These are phyloP conservation scores for Gonapodya prolifera DNA, from an alignment of 192 early-diverging fungal species.

Conservation along the genomic window DNA sequence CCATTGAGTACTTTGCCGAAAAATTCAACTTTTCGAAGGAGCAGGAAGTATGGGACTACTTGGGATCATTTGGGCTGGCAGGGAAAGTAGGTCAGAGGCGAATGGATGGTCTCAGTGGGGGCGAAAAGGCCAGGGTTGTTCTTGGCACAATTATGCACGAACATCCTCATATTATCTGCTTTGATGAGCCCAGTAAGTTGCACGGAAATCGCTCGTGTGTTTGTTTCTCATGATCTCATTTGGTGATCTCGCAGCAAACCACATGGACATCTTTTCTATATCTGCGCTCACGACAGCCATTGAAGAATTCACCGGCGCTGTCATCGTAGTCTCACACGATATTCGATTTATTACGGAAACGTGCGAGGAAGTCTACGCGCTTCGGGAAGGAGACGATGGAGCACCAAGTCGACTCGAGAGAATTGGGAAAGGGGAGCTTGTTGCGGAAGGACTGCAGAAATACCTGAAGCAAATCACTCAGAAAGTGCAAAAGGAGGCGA, in stretches of 20 bases:
- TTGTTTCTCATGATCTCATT: no score
- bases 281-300: conserved; percentile 59
- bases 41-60: conserved; percentile 50
- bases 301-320: conserved; percentile 54
- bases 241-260: not conserved
- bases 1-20: conserved; percentile 32
- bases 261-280: conserved; percentile 52
- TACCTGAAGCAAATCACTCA: not conserved
- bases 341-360: conserved; percentile 64
- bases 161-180: conserved; percentile 52
- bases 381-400: not conserved
- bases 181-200: conserved; percentile 41
- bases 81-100: conserved; percentile 45
- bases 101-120: conserved; percentile 60
- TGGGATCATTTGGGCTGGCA: conserved; percentile 65
- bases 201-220: no score
- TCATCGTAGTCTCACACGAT: conserved; percentile 80
- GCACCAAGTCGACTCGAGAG: not conserved
- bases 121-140: conserved; percentile 67
- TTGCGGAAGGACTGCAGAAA: not conserved
- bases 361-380: conserved; percentile 23
- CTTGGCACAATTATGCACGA: conserved; percentile 51
- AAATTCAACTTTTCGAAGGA: conserved; percentile 24
- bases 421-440: not conserved
- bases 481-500: not conserved